These are phyloP conservation scores for Colletotrichum sp. DNA, from an alignment of 2,329 filamentous ascomycete species.

Conservation along the genomic window DNA sequence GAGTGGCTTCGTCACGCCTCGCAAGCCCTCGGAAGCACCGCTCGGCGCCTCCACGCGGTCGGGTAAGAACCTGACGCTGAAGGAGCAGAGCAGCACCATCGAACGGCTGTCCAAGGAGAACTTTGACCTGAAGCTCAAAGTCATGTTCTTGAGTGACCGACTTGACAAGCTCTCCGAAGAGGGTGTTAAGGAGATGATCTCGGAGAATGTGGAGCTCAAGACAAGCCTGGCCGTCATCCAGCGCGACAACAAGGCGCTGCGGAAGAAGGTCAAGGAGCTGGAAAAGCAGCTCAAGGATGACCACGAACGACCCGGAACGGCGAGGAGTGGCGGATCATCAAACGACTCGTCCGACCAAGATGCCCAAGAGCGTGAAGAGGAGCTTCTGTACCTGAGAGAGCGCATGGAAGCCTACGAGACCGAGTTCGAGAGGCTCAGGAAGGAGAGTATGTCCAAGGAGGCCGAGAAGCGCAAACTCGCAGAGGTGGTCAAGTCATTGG, in stretches of 20 bases:
- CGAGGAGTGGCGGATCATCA: slow-evolving; percentile 59
- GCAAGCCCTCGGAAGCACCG: slow-evolving; percentile 59
- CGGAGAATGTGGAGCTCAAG: slow-evolving; percentile 94
- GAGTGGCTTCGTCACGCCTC: slow-evolving; percentile 66
- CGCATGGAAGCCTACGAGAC: slow-evolving; percentile 83
- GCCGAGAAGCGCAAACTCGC: slow-evolving; percentile 86
- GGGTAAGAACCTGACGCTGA: slow-evolving; percentile 82
- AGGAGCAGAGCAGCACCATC: slow-evolving; percentile 97
- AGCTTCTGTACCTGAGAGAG: slow-evolving; percentile 84
- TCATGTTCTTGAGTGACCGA: slow-evolving; percentile 94
- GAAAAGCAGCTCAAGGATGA: slow-evolving; percentile 79
- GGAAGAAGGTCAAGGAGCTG: slow-evolving; percentile 82
- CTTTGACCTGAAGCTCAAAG: slow-evolving; percentile 95
- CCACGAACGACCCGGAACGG: slow-evolving; percentile 66
- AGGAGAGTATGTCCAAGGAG: slow-evolving; percentile 80
- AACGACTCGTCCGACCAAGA: slow-evolving; percentile 64
- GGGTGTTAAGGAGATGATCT: slow-evolving; percentile 96
- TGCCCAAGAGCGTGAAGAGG: slow-evolving; percentile 77
- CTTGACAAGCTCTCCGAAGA: slow-evolving; percentile 94
- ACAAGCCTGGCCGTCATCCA: slow-evolving; percentile 88
- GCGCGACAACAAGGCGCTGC: slow-evolving; percentile 86
- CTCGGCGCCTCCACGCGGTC: slow-evolving; percentile 55
- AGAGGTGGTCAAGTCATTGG: slow-evolving; percentile 71
- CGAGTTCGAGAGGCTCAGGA: slow-evolving; percentile 81
- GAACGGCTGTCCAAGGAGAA: slow-evolving; percentile 97